Percentiles rank a stretch among this genome's conserved stretches.
phyloP scores from a whole-genome alignment of 495 filamentous ascomycete species.

The Trichoderma erinaceum region DNA sequence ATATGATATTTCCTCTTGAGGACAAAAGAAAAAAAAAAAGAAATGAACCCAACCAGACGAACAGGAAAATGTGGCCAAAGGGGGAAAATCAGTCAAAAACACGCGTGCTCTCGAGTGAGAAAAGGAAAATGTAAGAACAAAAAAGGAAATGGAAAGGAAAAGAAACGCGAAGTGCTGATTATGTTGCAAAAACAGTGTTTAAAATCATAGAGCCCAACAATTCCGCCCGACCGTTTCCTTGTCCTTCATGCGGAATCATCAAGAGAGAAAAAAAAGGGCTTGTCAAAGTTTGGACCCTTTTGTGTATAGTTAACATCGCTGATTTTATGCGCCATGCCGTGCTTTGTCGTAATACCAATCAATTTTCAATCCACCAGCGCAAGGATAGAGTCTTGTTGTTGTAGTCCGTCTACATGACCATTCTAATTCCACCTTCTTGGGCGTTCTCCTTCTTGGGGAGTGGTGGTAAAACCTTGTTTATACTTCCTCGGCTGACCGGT shows the following conservation, averaged over 20 bases:
- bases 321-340: conserved; percentile 14
- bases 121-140: neutral
- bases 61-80: neutral
- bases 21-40: neutral
- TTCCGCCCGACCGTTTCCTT: conserved; percentile 4
- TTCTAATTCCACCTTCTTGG: neutral
- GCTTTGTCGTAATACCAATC: conserved; percentile 13
- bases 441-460: conserved; percentile 14
- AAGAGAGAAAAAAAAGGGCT: neutral
- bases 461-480: conserved; percentile 16
- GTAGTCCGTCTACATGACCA: neutral
- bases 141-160: neutral
- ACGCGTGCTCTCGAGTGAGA: neutral
- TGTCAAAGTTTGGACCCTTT: neutral
- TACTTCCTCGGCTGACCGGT: conserved; percentile 10
- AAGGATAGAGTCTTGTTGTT: neutral
- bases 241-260: conserved; percentile 14
- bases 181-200: conserved; percentile 13
- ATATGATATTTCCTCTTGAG: neutral
- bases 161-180: conserved; percentile 11
- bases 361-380: conserved; percentile 10
- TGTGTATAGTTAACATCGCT: conserved; percentile 9
- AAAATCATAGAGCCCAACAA: conserved; percentile 13
- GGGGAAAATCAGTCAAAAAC: neutral
- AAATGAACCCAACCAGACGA: neutral